Base-by-base conservation (phyloP, 2,329 filamentous ascomycete genomes). In the Purpureocillium takamizusanense region DNA sequence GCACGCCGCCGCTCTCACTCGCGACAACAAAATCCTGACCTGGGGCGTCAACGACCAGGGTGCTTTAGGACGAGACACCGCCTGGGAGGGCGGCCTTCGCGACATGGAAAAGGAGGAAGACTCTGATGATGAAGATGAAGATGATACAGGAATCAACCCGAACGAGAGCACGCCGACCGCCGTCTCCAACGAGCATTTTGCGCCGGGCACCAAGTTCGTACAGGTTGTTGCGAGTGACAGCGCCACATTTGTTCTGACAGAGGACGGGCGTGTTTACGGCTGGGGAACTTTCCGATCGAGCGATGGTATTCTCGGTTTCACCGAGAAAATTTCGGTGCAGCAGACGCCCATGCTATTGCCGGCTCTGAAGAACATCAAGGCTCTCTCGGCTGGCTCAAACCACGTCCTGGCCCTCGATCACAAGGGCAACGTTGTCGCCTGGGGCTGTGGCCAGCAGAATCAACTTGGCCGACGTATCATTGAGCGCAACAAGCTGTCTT, bases 21-120 rank as follows among this genome's bases (percentile, higher is more conserved):
- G 80, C 48, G 82, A 90, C 59, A 86, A 88, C 67, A 81, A 80
- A 62, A 83, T 94, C 49, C 65, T 87, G 38, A 88, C 84, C 21
- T 94, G 86, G 86, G 86, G 86, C 38, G 86, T 92, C 49, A 92
- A 92, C 55, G 86, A 94, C 54, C 80, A 88, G 53, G 83, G 83
- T 45, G 84, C 86, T 8, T 72, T 94, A 29, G 86, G 86, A 31
- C 73, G 86, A 53, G 75, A 85, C 54, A 89, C 83, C 3, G 65
- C 64, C 11, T 82, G 79, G 71, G 75, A 81, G 2, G 81, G 81
- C 35, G 78, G 77, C 14, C 59, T 74, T 23, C 69, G 74, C 40
- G 74, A 79, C 38, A 63, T 69, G 42, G 74, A 76, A 29, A 70
- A 70, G 25, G 70, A 53, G 1, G 58, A 62, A 5, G 72, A 78